A percentile compares a stretch with the other conserved stretches of the same genome.
phyloP scores from a whole-genome alignment of 495 filamentous ascomycete genomes.

The Talaromyces adpressus region DNA sequence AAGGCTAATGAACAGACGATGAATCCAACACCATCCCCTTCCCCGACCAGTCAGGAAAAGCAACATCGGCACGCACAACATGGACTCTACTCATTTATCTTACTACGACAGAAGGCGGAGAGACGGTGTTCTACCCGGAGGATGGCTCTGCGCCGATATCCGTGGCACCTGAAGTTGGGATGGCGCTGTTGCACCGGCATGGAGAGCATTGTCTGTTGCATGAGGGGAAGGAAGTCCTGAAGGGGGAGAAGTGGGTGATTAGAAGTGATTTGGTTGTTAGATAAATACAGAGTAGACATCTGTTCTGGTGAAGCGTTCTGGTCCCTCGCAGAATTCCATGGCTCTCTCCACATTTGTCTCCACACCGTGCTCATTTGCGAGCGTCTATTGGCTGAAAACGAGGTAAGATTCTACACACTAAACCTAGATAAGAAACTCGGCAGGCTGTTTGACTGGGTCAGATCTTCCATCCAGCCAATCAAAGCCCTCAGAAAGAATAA shows the following conservation, averaged over 20 bases:
- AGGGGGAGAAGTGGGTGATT: slow-evolving; percentile 90
- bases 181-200: slow-evolving; percentile 82
- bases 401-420: not conserved
- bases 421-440: not conserved
- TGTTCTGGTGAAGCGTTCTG: no score
- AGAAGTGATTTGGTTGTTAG: slow-evolving; percentile 70
- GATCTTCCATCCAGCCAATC: not conserved
- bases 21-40: slow-evolving; percentile 66
- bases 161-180: slow-evolving; percentile 68
- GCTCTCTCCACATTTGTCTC: not conserved
- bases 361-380: not conserved
- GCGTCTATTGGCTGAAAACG: not conserved
- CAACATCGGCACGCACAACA: slow-evolving; percentile 67
- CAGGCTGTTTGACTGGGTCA: not conserved
- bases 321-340: not conserved
- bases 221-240: slow-evolving; percentile 71
- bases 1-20: slow-evolving; percentile 49
- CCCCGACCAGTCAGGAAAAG: slow-evolving; percentile 28
- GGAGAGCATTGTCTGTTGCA: slow-evolving; percentile 85
- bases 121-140: slow-evolving; percentile 88
- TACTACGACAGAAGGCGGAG: slow-evolving; percentile 71
- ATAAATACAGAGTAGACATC: not conserved
- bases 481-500: not conserved
- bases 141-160: slow-evolving; percentile 51
- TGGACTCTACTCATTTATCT: slow-evolving; percentile 92